Conservation (phyloP, 768 basidiomycete species). For the Tylopilus vinaceipallidus region DNA sequence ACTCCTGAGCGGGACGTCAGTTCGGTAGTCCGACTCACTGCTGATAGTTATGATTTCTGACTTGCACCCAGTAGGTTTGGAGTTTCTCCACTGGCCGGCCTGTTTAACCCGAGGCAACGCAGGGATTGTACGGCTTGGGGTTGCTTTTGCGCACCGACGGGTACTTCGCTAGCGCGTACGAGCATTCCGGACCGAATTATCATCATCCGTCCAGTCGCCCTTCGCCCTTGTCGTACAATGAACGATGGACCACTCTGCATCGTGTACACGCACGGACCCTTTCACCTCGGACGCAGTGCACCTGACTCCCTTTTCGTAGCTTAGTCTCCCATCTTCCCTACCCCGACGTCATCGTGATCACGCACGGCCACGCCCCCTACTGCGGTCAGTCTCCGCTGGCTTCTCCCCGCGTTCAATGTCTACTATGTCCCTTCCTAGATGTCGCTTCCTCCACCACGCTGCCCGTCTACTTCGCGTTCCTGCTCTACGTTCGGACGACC, state of each 20-base stretch:
- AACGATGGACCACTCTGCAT: constrained; percentile 28
- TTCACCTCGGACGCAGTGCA: background rate
- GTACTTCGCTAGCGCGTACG: no score
- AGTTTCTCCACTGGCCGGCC: constrained; percentile 23
- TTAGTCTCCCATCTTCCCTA: constrained; percentile 98
- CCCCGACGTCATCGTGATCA: constrained; percentile 89
- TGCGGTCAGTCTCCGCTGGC: constrained; percentile 89
- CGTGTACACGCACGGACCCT: constrained; percentile 18
- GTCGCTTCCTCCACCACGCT: constrained; percentile 91
- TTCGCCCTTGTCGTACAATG: no score
- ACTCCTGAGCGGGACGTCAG: constrained; percentile 2
- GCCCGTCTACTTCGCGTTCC: constrained; percentile 88
- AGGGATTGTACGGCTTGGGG: no score
- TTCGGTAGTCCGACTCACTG: constrained; percentile 39
- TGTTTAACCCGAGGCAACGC: no score
- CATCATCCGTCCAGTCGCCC: no score
- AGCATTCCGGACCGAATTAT: no score
- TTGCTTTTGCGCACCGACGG: no score
- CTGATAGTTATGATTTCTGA: constrained; percentile 40
- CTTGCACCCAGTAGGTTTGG: constrained; percentile 38
- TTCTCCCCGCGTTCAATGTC: constrained; percentile 83
- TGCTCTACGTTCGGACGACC: constrained; percentile 90
- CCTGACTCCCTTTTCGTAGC: constrained; percentile 38
- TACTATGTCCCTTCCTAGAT: constrained; percentile 91
- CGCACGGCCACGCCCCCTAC: constrained; percentile 84